These are phyloP conservation scores for Apostasia ramifera DNA, from an alignment of 106 monocot species.

Conservation along the genomic window DNA sequence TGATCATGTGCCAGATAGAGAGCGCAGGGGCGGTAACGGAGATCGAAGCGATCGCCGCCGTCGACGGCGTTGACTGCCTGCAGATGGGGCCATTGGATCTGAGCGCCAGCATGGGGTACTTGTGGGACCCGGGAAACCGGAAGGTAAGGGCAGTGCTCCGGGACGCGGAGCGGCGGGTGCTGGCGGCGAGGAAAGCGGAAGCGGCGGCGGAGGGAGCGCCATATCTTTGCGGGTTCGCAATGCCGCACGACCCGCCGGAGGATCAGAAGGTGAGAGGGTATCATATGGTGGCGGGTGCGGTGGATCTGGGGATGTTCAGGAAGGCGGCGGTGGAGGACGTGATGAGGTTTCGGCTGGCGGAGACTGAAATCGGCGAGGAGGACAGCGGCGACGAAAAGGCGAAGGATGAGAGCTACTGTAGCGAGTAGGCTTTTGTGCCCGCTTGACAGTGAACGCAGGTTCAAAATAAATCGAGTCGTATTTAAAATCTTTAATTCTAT, in stretches of 20 bases:
- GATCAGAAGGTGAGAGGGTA: slow-evolving; percentile 79
- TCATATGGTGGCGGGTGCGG: slow-evolving; percentile 76
- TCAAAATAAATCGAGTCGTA: background rate
- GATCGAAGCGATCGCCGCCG: slow-evolving; percentile 66
- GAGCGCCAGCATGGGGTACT: slow-evolving; percentile 78
- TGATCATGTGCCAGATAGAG: slow-evolving; percentile 80
- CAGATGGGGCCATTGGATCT: slow-evolving; percentile 93
- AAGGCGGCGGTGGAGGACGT: slow-evolving; percentile 80
- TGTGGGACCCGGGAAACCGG: slow-evolving; percentile 80
- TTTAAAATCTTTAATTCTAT: too few relatives aligned
- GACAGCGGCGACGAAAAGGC: slow-evolving; percentile 24
- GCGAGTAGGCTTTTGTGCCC: slow-evolving; percentile 36
- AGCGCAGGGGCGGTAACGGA: slow-evolving; percentile 21
- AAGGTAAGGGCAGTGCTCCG: slow-evolving; percentile 56
- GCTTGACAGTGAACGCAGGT: background rate
- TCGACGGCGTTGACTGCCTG: slow-evolving; percentile 79
- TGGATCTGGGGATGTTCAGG: slow-evolving; percentile 71
- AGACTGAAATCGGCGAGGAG: slow-evolving; percentile 50
- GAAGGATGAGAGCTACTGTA: slow-evolving; percentile 40
- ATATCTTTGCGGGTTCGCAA: slow-evolving; percentile 67
- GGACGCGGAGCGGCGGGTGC: slow-evolving; percentile 55
- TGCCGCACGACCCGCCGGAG: slow-evolving; percentile 71
- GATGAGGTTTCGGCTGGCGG: slow-evolving; percentile 29
- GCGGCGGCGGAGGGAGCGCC: slow-evolving; percentile 12
- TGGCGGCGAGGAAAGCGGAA: slow-evolving; percentile 14